Evolutionary conservation across 768 basidiomycete genomes (phyloP).

Genomic region (Auricularia cornea): DNA sequence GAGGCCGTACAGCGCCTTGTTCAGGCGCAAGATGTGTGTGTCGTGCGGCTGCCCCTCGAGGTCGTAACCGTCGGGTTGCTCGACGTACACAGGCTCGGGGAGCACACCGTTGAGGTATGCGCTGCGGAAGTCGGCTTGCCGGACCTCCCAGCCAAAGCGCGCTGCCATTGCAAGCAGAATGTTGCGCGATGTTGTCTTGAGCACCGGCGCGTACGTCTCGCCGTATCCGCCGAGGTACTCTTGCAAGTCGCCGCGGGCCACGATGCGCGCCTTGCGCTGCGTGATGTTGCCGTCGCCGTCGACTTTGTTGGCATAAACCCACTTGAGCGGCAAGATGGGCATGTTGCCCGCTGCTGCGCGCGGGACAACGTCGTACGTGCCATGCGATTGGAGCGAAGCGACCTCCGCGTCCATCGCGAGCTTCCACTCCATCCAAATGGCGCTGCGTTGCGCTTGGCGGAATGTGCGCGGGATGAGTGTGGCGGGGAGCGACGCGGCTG

Average conservation of each 20-base stretch:
- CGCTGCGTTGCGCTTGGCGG: too few species aligned
- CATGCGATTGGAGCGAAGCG: conserved; percentile 6
- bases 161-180: conserved; percentile 31
- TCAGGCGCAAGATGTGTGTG: conserved; percentile 11
- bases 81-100: conserved; percentile 27
- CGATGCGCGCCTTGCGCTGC: too few species aligned
- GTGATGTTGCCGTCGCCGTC: conserved; percentile 17
- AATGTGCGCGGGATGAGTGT: too few species aligned
- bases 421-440: conserved; percentile 10
- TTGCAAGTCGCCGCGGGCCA: conserved; percentile 36
- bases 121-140: conserved; percentile 33
- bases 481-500: too few species aligned
- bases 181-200: conserved; percentile 19
- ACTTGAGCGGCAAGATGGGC: conserved; percentile 15
- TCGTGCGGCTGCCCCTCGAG: conserved; percentile 8
- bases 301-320: conserved; percentile 23
- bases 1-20: conserved; percentile 28
- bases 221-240: conserved; percentile 26
- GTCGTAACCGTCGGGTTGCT: conserved; percentile 23
- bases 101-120: conserved; percentile 29
- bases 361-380: conserved; percentile 15
- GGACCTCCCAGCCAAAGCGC: conserved; percentile 25
- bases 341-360: conserved; percentile 8
- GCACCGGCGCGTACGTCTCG: conserved; percentile 15
- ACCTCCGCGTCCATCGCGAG: conserved; percentile 18